phyloP scores from a whole-genome alignment of 148 eudicot genomes.

The Arctostaphylos glauca region DNA sequence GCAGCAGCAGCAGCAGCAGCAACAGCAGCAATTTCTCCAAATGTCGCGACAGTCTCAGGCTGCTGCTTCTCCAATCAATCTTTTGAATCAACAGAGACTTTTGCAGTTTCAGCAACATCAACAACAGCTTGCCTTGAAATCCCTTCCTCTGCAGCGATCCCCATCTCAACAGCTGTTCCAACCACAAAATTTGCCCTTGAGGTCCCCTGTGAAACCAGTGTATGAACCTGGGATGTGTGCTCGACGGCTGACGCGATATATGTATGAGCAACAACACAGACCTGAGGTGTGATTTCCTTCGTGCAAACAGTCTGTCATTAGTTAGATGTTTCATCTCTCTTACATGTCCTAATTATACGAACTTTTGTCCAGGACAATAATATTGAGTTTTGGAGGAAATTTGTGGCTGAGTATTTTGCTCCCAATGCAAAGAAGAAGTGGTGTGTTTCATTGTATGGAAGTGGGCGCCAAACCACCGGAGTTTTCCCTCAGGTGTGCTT shows the following conservation, averaged over 20 bases:
- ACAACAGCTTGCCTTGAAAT: conserved; percentile 71
- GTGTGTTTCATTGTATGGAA: conserved; percentile 99
- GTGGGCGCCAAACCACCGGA: conserved; percentile 88
- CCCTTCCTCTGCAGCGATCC: conserved; percentile 74
- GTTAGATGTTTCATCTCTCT: neutral
- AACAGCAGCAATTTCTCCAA: conserved; percentile 53
- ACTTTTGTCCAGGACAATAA: conserved; percentile 66
- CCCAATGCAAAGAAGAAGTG: conserved; percentile 97
- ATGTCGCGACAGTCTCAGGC: conserved; percentile 81
- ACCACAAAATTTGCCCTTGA: conserved; percentile 66
- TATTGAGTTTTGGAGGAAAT: conserved; percentile 93
- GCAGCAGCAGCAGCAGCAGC: conserved; percentile 34
- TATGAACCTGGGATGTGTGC: conserved; percentile 98
- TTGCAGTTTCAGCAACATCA: conserved; percentile 75
- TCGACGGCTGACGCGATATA: conserved; percentile 83
- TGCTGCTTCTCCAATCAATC: conserved; percentile 62
- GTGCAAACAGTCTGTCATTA: neutral
- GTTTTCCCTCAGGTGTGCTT: conserved; percentile 84
- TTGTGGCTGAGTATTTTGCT: conserved; percentile 81
- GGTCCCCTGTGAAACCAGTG: conserved; percentile 69
- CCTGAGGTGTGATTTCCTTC: conserved; percentile 62
- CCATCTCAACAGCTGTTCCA: conserved; percentile 57
- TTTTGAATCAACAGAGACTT: conserved; percentile 77
- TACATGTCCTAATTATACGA: neutral
- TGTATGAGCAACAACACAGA: conserved; percentile 94